These are phyloP conservation scores for Candida corydali DNA, from an alignment of 805 yeast genomes.

Conservation along the genomic window DNA sequence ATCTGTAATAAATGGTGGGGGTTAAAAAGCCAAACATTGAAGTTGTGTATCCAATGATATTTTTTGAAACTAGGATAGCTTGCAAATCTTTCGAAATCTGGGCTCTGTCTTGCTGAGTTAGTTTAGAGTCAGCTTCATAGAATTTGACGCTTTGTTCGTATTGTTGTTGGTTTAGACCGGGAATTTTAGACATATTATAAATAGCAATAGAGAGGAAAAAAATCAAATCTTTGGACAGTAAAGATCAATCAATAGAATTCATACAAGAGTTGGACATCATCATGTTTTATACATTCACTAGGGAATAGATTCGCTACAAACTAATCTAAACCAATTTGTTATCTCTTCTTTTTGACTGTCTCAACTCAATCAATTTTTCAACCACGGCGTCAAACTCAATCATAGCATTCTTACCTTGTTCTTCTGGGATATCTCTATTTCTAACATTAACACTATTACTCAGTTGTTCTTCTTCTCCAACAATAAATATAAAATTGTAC, in stretches of 20 bases:
- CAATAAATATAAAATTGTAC: constrained; percentile 94
- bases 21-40: constrained; percentile 23
- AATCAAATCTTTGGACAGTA: too few species aligned
- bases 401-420: constrained; percentile 90
- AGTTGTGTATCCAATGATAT: constrained; percentile 22
- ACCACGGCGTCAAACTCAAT: constrained; percentile 70
- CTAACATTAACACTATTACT: constrained; percentile 85
- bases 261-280: too few species aligned
- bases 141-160: constrained; percentile 14
- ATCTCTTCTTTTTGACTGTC: constrained; percentile 70
- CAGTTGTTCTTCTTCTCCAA: constrained; percentile 90
- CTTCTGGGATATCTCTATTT: constrained; percentile 90
- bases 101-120: constrained; percentile 26
- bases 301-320: too few species aligned
- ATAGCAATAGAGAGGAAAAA: background rate
- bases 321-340: constrained; percentile 44
- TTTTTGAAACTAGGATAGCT: constrained; percentile 14
- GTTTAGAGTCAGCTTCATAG: constrained; percentile 36
- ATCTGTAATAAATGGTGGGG: constrained; percentile 26
- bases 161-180: constrained; percentile 3
- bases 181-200: constrained; percentile 3
- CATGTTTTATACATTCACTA: too few species aligned
- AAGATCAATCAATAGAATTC: too few species aligned
- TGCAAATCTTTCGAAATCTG: constrained; percentile 28
- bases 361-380: constrained; percentile 61